These are phyloP conservation scores for Planoprotostelium fungivorum DNA, from an alignment of 78 protist genomes.

Conservation along the genomic window DNA sequence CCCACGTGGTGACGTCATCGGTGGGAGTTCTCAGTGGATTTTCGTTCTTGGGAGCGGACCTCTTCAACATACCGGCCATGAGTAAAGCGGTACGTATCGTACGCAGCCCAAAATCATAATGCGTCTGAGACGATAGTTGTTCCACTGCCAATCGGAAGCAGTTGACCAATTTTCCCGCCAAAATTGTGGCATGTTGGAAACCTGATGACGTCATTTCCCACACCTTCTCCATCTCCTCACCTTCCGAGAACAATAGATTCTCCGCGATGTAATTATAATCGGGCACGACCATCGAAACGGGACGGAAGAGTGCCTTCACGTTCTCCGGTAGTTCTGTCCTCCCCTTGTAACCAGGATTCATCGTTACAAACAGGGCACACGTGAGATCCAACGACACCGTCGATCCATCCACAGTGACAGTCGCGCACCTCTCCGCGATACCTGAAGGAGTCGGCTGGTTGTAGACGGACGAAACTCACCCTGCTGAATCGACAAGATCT, in stretches of 20 bases:
- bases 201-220: slow-evolving; percentile 28
- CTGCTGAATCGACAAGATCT: slow-evolving; percentile 86
- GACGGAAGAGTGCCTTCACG: slow-evolving; percentile 92
- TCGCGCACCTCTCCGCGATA: slow-evolving; percentile 22
- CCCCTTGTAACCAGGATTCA: slow-evolving; percentile 99
- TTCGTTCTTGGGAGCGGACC: slow-evolving; percentile 14
- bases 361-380: slow-evolving; percentile 98
- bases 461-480: not conserved
- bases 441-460: slow-evolving; percentile 53
- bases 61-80: slow-evolving; percentile 89
- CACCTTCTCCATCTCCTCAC: slow-evolving; percentile 10
- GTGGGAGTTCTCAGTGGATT: not conserved
- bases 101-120: slow-evolving; percentile 99
- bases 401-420: not conserved
- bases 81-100: slow-evolving; percentile 91
- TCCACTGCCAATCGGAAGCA: slow-evolving; percentile 89
- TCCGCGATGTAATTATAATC: slow-evolving; percentile 94
- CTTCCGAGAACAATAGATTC: slow-evolving; percentile 94
- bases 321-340: slow-evolving; percentile 98
- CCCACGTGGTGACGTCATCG: slow-evolving; percentile 8
- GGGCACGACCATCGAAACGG: slow-evolving; percentile 92
- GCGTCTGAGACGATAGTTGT: slow-evolving; percentile 90
- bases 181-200: slow-evolving; percentile 62
- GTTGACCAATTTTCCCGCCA: slow-evolving; percentile 91
- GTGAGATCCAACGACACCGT: slow-evolving; percentile 35